A percentile compares a stretch with the other conserved stretches of the same genome.
Evolutionary conservation across 1,284 basidiomycete species (phyloP).

Genomic region (Calocybe gambosa): DNA sequence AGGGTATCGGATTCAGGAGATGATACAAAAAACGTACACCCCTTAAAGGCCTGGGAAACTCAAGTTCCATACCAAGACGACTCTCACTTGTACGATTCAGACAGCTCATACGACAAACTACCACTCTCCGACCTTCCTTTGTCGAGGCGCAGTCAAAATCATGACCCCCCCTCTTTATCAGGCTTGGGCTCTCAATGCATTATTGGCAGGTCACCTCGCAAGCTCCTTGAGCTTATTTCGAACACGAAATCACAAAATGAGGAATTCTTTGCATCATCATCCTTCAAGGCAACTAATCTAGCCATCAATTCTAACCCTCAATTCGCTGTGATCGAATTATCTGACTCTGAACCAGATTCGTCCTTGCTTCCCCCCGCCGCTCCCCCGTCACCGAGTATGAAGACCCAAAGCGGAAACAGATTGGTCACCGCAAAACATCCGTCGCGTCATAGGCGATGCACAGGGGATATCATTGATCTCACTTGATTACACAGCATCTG

Average conservation of each 20-base stretch:
- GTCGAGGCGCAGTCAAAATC: conserved; percentile 4
- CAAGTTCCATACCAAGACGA: conserved; percentile 7
- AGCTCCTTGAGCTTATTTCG: conserved; percentile 11
- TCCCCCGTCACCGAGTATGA: neutral
- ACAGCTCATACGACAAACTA: conserved; percentile 8
- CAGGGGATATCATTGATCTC: conserved; percentile 17
- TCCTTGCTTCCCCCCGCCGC: neutral
- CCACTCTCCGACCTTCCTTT: neutral
- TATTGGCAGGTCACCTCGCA: conserved; percentile 13
- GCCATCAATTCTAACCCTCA: neutral
- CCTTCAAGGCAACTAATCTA: neutral
- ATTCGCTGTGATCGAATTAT: conserved; percentile 14
- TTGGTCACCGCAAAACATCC: neutral
- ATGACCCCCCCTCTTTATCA: conserved; percentile 3
- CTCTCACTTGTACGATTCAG: conserved; percentile 15
- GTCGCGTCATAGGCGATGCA: neutral
- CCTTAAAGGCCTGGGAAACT: neutral
- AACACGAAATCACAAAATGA: conserved; percentile 2
- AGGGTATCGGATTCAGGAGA: conserved; percentile 12
- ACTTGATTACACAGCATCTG: conserved; percentile 4
- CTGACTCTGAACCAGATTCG: conserved; percentile 16
- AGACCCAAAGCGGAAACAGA: neutral
- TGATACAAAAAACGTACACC: neutral
- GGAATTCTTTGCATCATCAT: neutral
- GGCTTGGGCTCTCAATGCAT: conserved; percentile 1